Base-by-base conservation (phyloP, 1,284 basidiomycete species). In the Fomitopsis palustris region DNA sequence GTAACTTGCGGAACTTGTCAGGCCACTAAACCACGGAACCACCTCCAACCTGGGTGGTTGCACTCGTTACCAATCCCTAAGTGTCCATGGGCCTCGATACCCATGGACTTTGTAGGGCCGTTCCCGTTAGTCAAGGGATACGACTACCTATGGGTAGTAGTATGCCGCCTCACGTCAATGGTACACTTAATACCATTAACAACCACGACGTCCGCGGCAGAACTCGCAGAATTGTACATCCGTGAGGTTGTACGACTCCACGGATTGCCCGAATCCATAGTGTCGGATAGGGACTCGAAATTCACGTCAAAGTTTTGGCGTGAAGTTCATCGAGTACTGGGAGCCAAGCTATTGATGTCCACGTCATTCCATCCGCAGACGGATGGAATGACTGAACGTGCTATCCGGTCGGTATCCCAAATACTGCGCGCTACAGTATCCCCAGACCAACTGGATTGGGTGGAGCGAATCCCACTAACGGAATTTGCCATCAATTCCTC, bases 301-400 rank as follows among this genome's bases (percentile, higher is more conserved):
- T n/a, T n/a, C n/a, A n/a, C n/a, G n/a, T n/a, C n/a, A n/a, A n/a
- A n/a, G n/a, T n/a, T n/a, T n/a, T n/a, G n/a, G n/a, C n/a, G n/a
- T n/a, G n/a, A n/a, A n/a, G n/a, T n/a, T n/a, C n/a, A n/a, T n/a
- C n/a, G n/a, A n/a, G n/a, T n/a, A n/a, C n/a, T n/a, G n/a, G n/a
- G n/a, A n/a, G n/a, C n/a, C n/a, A 68, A 66, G 33, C 61, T 71
- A 21, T 64, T 65, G 25, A 67, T 75, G 65, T 69, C 73, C 0
- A 69, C 68, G 0, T 39, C 63, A 0, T 77, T 70, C 53, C 75
- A 78, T 49, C 75, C 73, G 0, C 70, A 77, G 53, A 77, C 69
- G 0, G 72, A 74, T 55, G 68, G 73, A 0, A 57, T 57, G 0
- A 66, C 67, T 0, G 73, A 75, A 57, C 58, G 69, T 0, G 62